Percentiles rank a stretch among this genome's conserved stretches.
These are phyloP conservation scores for Paraglomus brasilianum DNA, from an alignment of 192 early-diverging fungal species.

Conservation along the genomic window DNA sequence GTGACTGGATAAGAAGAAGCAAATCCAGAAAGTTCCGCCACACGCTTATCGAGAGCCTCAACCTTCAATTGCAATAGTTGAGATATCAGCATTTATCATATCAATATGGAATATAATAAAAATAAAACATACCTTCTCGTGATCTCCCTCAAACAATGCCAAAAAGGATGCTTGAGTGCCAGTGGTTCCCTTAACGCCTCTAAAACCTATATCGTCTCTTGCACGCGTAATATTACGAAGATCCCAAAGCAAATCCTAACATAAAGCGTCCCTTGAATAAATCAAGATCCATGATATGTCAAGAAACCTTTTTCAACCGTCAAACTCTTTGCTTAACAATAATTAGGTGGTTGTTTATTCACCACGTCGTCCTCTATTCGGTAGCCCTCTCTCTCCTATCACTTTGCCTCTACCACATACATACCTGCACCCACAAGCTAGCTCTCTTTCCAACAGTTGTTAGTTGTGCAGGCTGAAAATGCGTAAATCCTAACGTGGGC, in stretches of 20 bases:
- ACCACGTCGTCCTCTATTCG: no score
- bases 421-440: constrained; percentile 85
- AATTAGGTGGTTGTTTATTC: no score
- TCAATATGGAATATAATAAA: background rate
- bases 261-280: no score
- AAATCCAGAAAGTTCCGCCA: constrained; percentile 88
- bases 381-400: no score
- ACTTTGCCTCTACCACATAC: no score
- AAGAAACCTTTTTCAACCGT: no score
- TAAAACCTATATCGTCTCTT: constrained; percentile 84
- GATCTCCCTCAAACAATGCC: constrained; percentile 90
- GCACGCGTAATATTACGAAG: constrained; percentile 89
- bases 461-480: constrained; percentile 98
- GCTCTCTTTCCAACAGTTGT: constrained; percentile 98
- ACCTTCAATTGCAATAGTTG: constrained; percentile 48
- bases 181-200: constrained; percentile 98
- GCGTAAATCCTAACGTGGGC: constrained; percentile 97
- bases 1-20: constrained; percentile 83
- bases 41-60: constrained; percentile 86
- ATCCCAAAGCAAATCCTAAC: constrained; percentile 87
- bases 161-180: constrained; percentile 98
- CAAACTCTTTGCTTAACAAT: no score
- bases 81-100: background rate
- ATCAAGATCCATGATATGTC: no score
- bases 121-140: constrained; percentile 62